phyloP scores from a whole-genome alignment of 1,284 basidiomycete species.

The Macrocystidia cucumis region DNA sequence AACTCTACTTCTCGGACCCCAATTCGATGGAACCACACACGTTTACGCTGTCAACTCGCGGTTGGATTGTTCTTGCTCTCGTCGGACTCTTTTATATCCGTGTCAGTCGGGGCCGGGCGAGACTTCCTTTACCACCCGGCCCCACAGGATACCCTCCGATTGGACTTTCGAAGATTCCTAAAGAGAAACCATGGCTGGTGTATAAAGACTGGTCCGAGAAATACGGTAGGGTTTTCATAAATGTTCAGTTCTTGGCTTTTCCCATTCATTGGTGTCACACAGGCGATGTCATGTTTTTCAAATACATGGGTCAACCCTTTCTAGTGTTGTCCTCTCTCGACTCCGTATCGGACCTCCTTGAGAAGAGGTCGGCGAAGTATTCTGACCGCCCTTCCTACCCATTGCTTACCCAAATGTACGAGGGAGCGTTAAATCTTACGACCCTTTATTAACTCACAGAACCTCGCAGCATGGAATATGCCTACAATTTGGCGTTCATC shows the following conservation, averaged over 20 bases:
- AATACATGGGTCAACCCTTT: slow-evolving; percentile 14
- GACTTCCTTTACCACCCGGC: too few relatives aligned
- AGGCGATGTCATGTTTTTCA: slow-evolving; percentile 16
- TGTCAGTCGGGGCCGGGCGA: too few relatives aligned
- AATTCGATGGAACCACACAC: too few relatives aligned
- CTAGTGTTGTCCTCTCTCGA: slow-evolving; percentile 15
- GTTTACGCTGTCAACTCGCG: too few relatives aligned
- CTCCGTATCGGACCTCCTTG: slow-evolving; percentile 14
- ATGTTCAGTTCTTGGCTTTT: neutral
- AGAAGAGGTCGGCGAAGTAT: slow-evolving; percentile 16
- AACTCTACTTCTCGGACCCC: too few relatives aligned
- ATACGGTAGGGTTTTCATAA: neutral
- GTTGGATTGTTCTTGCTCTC: too few relatives aligned
- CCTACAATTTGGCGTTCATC: slow-evolving; percentile 12
- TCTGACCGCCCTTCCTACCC: slow-evolving; percentile 14
- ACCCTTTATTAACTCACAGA: neutral
- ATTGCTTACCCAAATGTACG: slow-evolving; percentile 14
- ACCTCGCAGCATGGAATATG: slow-evolving; percentile 14
- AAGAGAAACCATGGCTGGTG: too few relatives aligned
- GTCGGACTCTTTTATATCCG: too few relatives aligned
- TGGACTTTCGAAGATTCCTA: too few relatives aligned
- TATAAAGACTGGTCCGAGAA: too few relatives aligned
- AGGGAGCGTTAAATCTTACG: neutral
- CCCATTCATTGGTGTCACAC: neutral
- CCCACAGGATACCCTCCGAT: too few relatives aligned